Percentiles rank a stretch among this genome's conserved stretches.
Evolutionary conservation across 306 rosid species (phyloP).

Genomic region (Corylus americana): DNA sequence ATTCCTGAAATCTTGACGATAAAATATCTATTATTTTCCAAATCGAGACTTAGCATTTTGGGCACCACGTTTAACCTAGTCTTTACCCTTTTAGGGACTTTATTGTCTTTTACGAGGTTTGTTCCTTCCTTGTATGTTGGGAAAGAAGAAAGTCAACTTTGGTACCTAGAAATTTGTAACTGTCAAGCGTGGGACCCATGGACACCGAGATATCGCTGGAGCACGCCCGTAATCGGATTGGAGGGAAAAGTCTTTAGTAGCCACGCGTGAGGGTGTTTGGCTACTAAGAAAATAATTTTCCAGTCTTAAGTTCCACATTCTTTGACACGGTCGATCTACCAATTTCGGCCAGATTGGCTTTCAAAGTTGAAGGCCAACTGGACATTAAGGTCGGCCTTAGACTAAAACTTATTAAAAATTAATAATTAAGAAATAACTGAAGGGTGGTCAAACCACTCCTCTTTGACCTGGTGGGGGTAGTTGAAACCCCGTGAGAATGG

Average conservation of each 20-base stretch:
- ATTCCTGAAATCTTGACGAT: too few species aligned
- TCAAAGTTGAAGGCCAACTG: neutral
- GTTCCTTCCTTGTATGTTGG: conserved; percentile 15
- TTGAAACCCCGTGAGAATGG: too few species aligned
- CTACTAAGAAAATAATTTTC: neutral
- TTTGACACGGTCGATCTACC: neutral
- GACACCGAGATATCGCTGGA: neutral
- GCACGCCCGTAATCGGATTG: neutral
- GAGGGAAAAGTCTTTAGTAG: neutral
- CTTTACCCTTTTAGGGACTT: neutral
- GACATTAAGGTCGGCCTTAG: too few species aligned
- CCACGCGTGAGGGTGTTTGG: neutral
- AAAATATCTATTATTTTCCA: too few species aligned
- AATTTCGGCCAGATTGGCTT: neutral
- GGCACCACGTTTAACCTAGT: neutral
- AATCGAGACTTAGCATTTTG: neutral
- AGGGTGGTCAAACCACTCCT: too few species aligned
- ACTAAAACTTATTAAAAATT: too few species aligned
- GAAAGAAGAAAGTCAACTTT: conserved; percentile 6
- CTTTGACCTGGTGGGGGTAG: too few species aligned
- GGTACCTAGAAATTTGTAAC: neutral
- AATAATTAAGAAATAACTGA: too few species aligned
- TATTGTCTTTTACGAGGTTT: neutral
- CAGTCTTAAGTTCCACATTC: neutral
- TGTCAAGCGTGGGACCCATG: neutral